phyloP scores from a whole-genome alignment of 768 basidiomycete genomes.

The Tubosaeta brunneosetosa region DNA sequence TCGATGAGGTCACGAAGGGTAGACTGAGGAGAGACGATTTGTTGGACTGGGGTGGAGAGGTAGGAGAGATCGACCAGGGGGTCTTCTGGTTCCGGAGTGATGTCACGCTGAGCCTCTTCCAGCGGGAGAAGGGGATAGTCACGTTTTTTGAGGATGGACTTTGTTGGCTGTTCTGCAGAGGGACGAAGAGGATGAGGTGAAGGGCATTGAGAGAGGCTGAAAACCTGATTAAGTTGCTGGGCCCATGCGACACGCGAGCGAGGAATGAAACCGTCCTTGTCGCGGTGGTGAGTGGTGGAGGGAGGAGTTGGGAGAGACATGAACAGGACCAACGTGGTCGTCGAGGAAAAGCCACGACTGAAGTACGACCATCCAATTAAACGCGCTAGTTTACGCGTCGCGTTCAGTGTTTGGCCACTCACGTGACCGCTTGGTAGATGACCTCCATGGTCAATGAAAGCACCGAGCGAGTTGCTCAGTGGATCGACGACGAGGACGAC shows the following conservation, averaged over 20 bases:
- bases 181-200: slow-evolving; percentile 30
- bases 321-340: slow-evolving; percentile 1
- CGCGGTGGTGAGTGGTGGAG: slow-evolving; percentile 49
- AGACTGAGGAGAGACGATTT: slow-evolving; percentile 48
- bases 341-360: slow-evolving; percentile 7
- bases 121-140: slow-evolving; percentile 32
- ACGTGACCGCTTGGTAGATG: slow-evolving; percentile 10
- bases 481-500: slow-evolving; percentile 44
- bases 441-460: slow-evolving; percentile 13
- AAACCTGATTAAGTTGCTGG: slow-evolving; percentile 42
- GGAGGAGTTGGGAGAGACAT: slow-evolving; percentile 63
- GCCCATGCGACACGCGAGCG: slow-evolving; percentile 49
- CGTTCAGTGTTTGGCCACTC: slow-evolving; percentile 30
- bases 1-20: slow-evolving; percentile 60
- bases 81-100: slow-evolving; percentile 73
- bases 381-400: slow-evolving; percentile 41
- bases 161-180: slow-evolving; percentile 43
- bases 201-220: slow-evolving; percentile 33
- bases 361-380: slow-evolving; percentile 29
- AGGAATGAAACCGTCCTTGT: slow-evolving; percentile 48
- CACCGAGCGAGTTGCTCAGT: slow-evolving; percentile 54
- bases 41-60: slow-evolving; percentile 58
- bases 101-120: slow-evolving; percentile 50
- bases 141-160: slow-evolving; percentile 67
- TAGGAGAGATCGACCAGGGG: slow-evolving; percentile 62